phyloP scores from a whole-genome alignment of 345 rosid genomes.

The Salix koriyanagi region DNA sequence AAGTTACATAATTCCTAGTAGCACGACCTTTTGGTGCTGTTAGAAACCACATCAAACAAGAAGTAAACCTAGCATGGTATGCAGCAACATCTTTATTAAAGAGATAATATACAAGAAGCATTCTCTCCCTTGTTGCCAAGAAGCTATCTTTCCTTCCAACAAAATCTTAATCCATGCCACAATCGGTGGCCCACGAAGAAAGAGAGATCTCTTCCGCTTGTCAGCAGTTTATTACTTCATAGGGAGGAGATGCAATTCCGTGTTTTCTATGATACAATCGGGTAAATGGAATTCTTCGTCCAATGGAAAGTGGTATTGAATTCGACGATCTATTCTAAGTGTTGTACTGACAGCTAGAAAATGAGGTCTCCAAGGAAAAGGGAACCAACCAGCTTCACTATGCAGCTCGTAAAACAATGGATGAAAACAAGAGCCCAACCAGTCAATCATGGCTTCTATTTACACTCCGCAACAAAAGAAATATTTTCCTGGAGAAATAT shows the following conservation, averaged over 20 bases:
- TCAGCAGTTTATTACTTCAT: conserved; percentile 12
- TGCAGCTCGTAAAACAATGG: conserved; percentile 10
- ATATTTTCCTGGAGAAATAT: conserved; percentile 25
- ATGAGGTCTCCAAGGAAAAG: conserved; percentile 22
- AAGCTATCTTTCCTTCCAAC: conserved; percentile 18
- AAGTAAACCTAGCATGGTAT: background rate
- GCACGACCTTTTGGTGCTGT: background rate
- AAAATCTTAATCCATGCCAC: conserved; percentile 10
- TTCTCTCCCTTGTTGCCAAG: conserved; percentile 10
- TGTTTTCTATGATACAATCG: conserved; percentile 5
- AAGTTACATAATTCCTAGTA: background rate
- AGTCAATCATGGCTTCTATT: conserved; percentile 25
- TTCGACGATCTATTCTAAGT: conserved; percentile 6
- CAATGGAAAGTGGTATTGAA: conserved; percentile 10
- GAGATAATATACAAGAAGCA: conserved; percentile 25
- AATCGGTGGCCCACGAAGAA: background rate
- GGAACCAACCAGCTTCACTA: conserved; percentile 3
- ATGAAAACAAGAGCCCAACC: conserved; percentile 17
- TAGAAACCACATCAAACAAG: background rate
- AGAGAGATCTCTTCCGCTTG: background rate
- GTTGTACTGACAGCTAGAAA: background rate
- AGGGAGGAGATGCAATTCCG: background rate
- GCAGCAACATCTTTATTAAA: conserved; percentile 15
- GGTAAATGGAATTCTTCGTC: conserved; percentile 11
- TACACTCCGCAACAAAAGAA: conserved; percentile 19